Evolutionary conservation across 345 rosid genomes (phyloP), one percentile per base, ranked within the genome.

Genomic region (Firmiana major): DNA sequence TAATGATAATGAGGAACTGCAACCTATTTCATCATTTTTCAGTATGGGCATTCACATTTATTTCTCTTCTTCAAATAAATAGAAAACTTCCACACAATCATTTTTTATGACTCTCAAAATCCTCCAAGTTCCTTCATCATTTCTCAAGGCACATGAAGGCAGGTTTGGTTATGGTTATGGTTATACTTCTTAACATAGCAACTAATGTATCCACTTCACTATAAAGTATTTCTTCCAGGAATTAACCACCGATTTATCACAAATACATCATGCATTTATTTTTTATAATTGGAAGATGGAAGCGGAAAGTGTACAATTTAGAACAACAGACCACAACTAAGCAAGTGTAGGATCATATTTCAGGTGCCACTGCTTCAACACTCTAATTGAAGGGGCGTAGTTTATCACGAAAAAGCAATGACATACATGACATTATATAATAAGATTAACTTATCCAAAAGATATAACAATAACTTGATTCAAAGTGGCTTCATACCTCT

Each of bases 401-500:
- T 3, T 31, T 7, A 16, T 62, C 4, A 5, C 70, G 40, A 66
- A 7, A 22, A 68, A 45, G 72, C 40, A 48, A 46, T 1, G 15
- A 46, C 15, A 48, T 46, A 34, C 12, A 63, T 15, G 73, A 42
- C 42, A 2, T 66, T 40, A 66, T 12, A 57, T 22, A 10, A 57
- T 19, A 55, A 12, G 2, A 55, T 49, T 19, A 16, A 34, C 43
- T 34, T 63, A 63, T 63, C 67, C 45, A 34, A 63, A 63, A 16
- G 67, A 34, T 34, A 48, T 7, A 34, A 69, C 13, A 15, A 46
- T 31, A 16, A 8, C 49, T 15, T 46, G 28, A 46, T 68, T 24
- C 17, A 45, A 68, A 11, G 26, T 40, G 42, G 42, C 42, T 24
- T 24, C 28, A 46, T 46, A 68, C 73, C 73, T 68, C 45, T 87